Base-by-base conservation (phyloP, 805 yeast species). In the Zygotorulaspora florentina region DNA sequence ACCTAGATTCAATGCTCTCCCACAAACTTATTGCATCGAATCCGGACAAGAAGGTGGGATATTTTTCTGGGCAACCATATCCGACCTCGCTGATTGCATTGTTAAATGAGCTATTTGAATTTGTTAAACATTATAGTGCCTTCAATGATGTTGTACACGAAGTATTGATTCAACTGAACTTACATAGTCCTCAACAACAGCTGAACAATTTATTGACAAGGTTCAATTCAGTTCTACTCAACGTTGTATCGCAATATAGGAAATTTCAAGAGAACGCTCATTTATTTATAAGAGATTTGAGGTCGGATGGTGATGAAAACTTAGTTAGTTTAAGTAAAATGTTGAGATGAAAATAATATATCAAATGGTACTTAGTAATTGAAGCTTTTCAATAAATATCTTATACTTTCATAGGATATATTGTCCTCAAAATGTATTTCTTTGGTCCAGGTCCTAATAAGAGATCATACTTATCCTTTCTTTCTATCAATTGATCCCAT, bases 241-340 rank as follows among this genome's bases (percentile, higher is more conserved):
- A 69, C 45, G 62, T 81, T 17, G 68, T 72, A 53, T 23, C 64
- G 66, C 44, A 75, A 64, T 65, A 63, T 61, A 70, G 65, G 29
- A 70, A 68, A 16, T 82, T 77, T 56, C 72, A 72, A 45, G 65
- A 65, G 2, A 64, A 66, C 16, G 52, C 75, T 34, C 68, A 67
- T 33, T 54, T 62, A 2, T 75, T 83, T 45, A 69, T 72, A 0
- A 71, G 65, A 35, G 87, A 81, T 54, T 63, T 84, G 43, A 70
- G 72, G n/a, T 61, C 67, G 23, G 87, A 83, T 52, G 70, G 68
- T 3, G 73, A 72, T 44, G 62, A 70, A 9, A 77, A 74, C 20
- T 56, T 83, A 42, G 67, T 72, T 42, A 75, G 66, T 40, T 66
- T 84, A 28, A 77, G 83, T 28, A 65, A 56, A 49, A 45, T 54